phyloP scores from a whole-genome alignment of 2,329 filamentous ascomycete genomes.

The Monosporascus sp. region DNA sequence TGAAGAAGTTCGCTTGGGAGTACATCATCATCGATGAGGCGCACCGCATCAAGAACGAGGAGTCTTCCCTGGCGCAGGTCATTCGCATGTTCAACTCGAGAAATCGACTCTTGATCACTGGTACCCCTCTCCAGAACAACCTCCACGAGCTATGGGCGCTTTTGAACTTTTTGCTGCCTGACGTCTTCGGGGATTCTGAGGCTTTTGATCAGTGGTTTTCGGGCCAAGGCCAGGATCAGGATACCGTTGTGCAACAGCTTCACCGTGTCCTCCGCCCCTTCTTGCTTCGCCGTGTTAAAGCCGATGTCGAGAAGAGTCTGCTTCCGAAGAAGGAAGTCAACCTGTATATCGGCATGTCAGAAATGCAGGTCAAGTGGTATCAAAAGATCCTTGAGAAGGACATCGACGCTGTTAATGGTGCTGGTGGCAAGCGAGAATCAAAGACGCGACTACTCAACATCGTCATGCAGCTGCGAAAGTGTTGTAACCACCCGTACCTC shows the following conservation, averaged over 20 bases:
- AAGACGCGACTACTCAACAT: slow-evolving; percentile 97
- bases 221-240: slow-evolving; percentile 81
- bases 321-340: slow-evolving; percentile 97
- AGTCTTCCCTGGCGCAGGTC: slow-evolving; percentile 93
- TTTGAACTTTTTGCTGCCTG: slow-evolving; percentile 94
- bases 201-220: slow-evolving; percentile 99
- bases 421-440: slow-evolving; percentile 91
- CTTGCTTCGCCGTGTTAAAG: slow-evolving; percentile 91
- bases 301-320: slow-evolving; percentile 95
- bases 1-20: slow-evolving; percentile 99
- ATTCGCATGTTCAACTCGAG: slow-evolving; percentile 94
- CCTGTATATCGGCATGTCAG: slow-evolving; percentile 94
- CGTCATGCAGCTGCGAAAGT: slow-evolving; percentile 98
- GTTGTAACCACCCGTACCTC: slow-evolving; percentile 96
- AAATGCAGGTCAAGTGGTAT: slow-evolving; percentile 99
- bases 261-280: slow-evolving; percentile 92
- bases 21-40: slow-evolving; percentile 99
- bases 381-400: slow-evolving; percentile 98
- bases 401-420: slow-evolving; percentile 96
- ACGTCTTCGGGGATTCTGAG: slow-evolving; percentile 94
- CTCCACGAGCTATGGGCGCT: slow-evolving; percentile 96
- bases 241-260: slow-evolving; percentile 91
- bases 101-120: slow-evolving; percentile 91
- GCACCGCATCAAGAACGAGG: slow-evolving; percentile 98
- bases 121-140: slow-evolving; percentile 96